These are phyloP conservation scores for Podila epigama DNA, from an alignment of 192 early-diverging fungal species.

Conservation along the genomic window DNA sequence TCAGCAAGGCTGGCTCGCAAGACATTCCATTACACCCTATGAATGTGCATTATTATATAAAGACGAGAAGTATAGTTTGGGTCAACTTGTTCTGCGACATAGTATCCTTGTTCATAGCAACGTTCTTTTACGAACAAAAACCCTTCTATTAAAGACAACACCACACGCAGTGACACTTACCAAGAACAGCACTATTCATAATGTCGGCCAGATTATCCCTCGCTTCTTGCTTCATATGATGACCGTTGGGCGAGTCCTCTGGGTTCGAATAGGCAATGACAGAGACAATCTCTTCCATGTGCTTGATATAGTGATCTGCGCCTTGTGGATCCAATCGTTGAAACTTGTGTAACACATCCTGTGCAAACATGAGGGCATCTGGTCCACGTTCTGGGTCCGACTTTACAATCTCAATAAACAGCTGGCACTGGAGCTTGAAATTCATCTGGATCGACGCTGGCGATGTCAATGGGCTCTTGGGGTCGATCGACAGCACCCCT, in stretches of 20 bases:
- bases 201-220: slow-evolving; percentile 65
- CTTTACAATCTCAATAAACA: slow-evolving; percentile 69
- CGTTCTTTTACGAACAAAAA: too few species aligned
- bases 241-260: slow-evolving; percentile 57
- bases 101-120: too few species aligned
- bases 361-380: slow-evolving; percentile 70
- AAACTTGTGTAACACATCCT: slow-evolving; percentile 58
- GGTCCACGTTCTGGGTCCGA: slow-evolving; percentile 30
- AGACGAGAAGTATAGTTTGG: background rate
- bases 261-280: slow-evolving; percentile 73
- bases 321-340: slow-evolving; percentile 24
- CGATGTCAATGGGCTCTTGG: slow-evolving; percentile 38
- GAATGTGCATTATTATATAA: background rate
- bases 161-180: slow-evolving; percentile 38
- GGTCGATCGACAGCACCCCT: slow-evolving; percentile 42
- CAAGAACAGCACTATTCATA: slow-evolving; percentile 70
- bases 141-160: too few species aligned
- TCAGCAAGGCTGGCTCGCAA: slow-evolving; percentile 55
- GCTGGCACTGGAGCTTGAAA: slow-evolving; percentile 70
- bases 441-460: slow-evolving; percentile 54
- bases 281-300: slow-evolving; percentile 57
- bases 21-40: slow-evolving; percentile 55
- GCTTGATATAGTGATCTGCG: slow-evolving; percentile 49
- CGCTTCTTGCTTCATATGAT: slow-evolving; percentile 58
- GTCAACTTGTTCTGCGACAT: too few species aligned